Percentiles rank a stretch among this genome's conserved stretches.
These are phyloP conservation scores for Actinomucor elegans DNA, from an alignment of 371 early-diverging fungal genomes.

Conservation along the genomic window DNA sequence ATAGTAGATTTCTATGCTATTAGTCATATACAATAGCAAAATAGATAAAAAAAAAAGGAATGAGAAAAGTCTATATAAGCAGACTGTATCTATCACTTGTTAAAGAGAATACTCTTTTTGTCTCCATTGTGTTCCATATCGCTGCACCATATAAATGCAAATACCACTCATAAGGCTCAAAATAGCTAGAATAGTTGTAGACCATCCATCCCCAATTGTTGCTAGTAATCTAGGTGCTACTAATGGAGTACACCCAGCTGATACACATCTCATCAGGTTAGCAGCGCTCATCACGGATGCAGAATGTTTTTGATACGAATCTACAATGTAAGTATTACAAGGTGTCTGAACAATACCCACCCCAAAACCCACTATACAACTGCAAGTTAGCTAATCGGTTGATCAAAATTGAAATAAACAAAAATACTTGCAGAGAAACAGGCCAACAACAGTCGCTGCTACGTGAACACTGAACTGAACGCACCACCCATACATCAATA, in stretches of 20 bases:
- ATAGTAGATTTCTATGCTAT: no score
- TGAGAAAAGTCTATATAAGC: no score
- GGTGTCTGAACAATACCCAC: slow-evolving; percentile 47
- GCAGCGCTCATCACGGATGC: slow-evolving; percentile 47
- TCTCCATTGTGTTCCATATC: slow-evolving; percentile 21
- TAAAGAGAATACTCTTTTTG: no score
- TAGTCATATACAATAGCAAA: no score
- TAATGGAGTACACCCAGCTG: slow-evolving; percentile 42
- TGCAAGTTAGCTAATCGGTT: no score
- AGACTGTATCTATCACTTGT: no score
- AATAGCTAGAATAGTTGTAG: slow-evolving; percentile 36
- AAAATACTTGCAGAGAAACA: slow-evolving; percentile 40
- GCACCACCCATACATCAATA: slow-evolving; percentile 51
- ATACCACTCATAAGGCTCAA: slow-evolving; percentile 29
- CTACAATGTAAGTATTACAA: slow-evolving; percentile 47
- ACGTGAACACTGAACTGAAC: slow-evolving; percentile 25
- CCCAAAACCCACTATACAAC: slow-evolving; percentile 43
- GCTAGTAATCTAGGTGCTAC: slow-evolving; percentile 36
- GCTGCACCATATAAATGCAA: slow-evolving; percentile 30
- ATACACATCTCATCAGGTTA: slow-evolving; percentile 42
- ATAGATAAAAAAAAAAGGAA: no score
- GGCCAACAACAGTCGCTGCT: slow-evolving; percentile 24
- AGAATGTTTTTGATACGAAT: slow-evolving; percentile 38
- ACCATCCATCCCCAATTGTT: slow-evolving; percentile 48
- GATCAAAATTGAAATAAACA: no score